Conservation (phyloP, 805 yeast species). For the Millerago galiae region DNA sequence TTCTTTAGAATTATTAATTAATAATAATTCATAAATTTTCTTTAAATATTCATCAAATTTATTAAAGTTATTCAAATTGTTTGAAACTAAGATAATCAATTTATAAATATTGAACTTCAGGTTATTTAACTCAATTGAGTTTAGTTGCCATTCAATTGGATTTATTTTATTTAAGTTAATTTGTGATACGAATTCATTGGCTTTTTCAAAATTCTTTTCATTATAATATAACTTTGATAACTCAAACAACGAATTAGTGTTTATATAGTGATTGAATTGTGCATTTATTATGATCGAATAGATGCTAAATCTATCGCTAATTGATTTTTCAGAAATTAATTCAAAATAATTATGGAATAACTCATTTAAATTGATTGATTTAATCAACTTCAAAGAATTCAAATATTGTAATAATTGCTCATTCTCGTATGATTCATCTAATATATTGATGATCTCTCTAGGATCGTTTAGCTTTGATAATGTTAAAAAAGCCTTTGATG, state of each 20-base stretch:
- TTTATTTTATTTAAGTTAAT: slow-evolving; percentile 8
- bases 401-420: slow-evolving; percentile 3
- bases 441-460: not conserved
- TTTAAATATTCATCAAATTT: slow-evolving; percentile 7
- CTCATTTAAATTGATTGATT: slow-evolving; percentile 5
- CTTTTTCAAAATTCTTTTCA: not conserved
- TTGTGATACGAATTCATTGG: slow-evolving; percentile 2
- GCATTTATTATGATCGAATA: slow-evolving; percentile 3
- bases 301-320: not conserved
- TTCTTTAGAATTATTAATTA: not conserved
- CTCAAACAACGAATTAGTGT: slow-evolving; percentile 1
- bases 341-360: slow-evolving; percentile 3
- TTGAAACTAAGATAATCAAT: not conserved
- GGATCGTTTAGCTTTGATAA: slow-evolving; percentile 3
- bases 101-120: slow-evolving; percentile 4
- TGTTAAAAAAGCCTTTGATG: slow-evolving; percentile 6
- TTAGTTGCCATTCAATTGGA: slow-evolving; percentile 8
- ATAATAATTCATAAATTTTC: slow-evolving; percentile 5
- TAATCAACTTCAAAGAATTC: slow-evolving; percentile 6
- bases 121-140: not conserved
- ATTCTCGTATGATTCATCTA: not conserved
- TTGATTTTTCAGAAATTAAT: not conserved
- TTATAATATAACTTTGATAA: not conserved
- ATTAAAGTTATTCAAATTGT: slow-evolving; percentile 1
- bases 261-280: slow-evolving; percentile 4